Evolutionary conservation across 208 protist species (phyloP).

Genomic region (Wallacemonas sp.): DNA sequence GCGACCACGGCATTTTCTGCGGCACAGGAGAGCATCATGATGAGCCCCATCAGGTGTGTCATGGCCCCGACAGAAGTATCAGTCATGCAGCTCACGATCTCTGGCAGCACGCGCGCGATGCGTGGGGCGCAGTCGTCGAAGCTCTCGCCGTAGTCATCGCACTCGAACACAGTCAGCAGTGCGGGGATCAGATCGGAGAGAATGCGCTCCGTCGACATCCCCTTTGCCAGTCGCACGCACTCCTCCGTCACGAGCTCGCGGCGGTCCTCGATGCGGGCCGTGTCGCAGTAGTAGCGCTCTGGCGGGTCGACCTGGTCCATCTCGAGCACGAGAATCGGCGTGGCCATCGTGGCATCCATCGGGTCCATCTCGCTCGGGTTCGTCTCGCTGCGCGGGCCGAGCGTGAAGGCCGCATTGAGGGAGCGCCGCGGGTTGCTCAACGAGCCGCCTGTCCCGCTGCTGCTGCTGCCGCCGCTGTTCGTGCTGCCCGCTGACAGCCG

Average conservation of each 20-base stretch:
- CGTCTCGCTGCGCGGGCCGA: slow-evolving; percentile 49
- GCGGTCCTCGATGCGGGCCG: slow-evolving; percentile 50
- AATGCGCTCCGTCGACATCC: slow-evolving; percentile 58
- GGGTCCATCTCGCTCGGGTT: slow-evolving; percentile 29
- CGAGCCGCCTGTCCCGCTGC: not conserved
- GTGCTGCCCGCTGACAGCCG: slow-evolving; percentile 16
- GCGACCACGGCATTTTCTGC: slow-evolving; percentile 50
- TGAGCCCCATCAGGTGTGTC: slow-evolving; percentile 69
- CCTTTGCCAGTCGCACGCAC: slow-evolving; percentile 34
- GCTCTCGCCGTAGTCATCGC: slow-evolving; percentile 55
- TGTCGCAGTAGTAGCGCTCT: slow-evolving; percentile 31
- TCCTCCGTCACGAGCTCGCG: slow-evolving; percentile 50
- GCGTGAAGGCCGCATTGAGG: slow-evolving; percentile 65
- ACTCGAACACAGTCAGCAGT: slow-evolving; percentile 54
- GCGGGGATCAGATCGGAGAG: slow-evolving; percentile 63
- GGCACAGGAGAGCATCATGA: slow-evolving; percentile 69
- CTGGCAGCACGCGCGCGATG: slow-evolving; percentile 53
- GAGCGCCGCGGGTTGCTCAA: slow-evolving; percentile 40
- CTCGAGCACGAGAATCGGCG: slow-evolving; percentile 38
- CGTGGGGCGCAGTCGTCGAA: slow-evolving; percentile 60
- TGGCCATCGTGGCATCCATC: slow-evolving; percentile 20
- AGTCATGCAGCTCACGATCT: slow-evolving; percentile 46
- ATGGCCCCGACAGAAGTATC: slow-evolving; percentile 35
- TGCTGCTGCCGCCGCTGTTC: slow-evolving; percentile 19
- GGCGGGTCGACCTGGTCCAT: slow-evolving; percentile 40